Evolutionary conservation across 1,139 yeast species (phyloP), one percentile per base, ranked within the genome.

Genomic region (Kodamaea sp.): DNA sequence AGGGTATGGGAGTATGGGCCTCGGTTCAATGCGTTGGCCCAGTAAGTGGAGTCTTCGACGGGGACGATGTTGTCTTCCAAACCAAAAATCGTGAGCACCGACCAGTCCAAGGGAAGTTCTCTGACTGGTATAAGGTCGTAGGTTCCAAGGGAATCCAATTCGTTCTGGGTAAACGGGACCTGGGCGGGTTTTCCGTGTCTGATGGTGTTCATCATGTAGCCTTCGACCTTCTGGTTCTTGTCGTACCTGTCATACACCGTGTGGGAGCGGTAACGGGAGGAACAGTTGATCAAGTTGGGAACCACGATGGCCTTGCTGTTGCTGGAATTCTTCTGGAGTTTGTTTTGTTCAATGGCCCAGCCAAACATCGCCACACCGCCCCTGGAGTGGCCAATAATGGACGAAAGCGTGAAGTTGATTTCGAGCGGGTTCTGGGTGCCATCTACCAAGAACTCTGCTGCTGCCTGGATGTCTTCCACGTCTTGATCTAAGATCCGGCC

Each of bases 361-460:
- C 75, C 63, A 48, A 86, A 80, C 79, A 81, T 77, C n/a, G 92
- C 83, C 15, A 84, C 74, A 1, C 78, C 69, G 4, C 95, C 97
- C 40, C 97, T 65, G 0, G 96, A 86, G 55, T 90, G 97, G 2
- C 80, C 82, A 22, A 86, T 66, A 5, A 83, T 66, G 2, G 82
- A 56, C 33, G 76, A 76, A 9, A 87, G 60, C 3, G 71, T 57
- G 36, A 82, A 62, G 24, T 59, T 56, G 9, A 60, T 56, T 0
- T 65, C 69, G 23, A 62, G 36, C 7, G 73, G 66, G 39, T 69
- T 69, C 14, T 55, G 53, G 23, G 58, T 59, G 18, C 60, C 60
- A 39, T 58, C 55, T 24, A 37, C 47, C 19, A 80, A 53, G 46
- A 67, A 79, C 31, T 73, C 71, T 26, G 73, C 70, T 25, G 77